Evolutionary conservation across 345 rosid genomes (phyloP).

Genomic region (Euphorbia peplus): DNA sequence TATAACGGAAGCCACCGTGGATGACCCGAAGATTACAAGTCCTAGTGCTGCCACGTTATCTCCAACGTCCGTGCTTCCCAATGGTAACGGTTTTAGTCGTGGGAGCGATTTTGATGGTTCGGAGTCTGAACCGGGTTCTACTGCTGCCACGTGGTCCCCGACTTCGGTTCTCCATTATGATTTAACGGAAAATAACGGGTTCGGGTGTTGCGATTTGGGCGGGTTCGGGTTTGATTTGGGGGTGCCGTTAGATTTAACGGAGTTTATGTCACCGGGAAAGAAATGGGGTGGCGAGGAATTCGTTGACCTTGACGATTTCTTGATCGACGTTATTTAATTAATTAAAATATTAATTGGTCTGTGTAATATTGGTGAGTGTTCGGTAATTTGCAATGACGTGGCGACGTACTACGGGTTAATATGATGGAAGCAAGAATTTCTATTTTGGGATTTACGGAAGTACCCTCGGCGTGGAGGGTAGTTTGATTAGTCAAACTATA

Average conservation of each 20-base stretch:
- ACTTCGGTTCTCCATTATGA: slow-evolving; percentile 36
- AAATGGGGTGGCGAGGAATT: slow-evolving; percentile 15
- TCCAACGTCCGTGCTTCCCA: slow-evolving; percentile 46
- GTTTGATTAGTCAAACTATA: slow-evolving; percentile 16
- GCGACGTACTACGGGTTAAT: neutral
- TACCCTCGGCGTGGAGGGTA: neutral
- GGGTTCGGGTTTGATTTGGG: slow-evolving; percentile 27
- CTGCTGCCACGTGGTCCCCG: slow-evolving; percentile 25
- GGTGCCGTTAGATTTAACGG: slow-evolving; percentile 16
- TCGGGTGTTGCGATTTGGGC: too few relatives aligned
- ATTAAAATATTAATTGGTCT: neutral
- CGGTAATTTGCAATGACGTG: slow-evolving; percentile 9
- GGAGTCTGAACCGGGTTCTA: slow-evolving; percentile 2
- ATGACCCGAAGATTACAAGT: too few relatives aligned
- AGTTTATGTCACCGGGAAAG: slow-evolving; percentile 15
- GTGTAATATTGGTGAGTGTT: neutral
- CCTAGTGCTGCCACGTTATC: slow-evolving; percentile 16
- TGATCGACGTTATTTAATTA: slow-evolving; percentile 21
- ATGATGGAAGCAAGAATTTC: too few relatives aligned
- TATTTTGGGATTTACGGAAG: neutral
- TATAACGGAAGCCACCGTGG: slow-evolving; percentile 2
- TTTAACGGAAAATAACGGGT: slow-evolving; percentile 9
- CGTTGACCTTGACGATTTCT: slow-evolving; percentile 35
- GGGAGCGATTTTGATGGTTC: too few relatives aligned
- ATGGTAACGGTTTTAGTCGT: too few relatives aligned